Evolutionary conservation across 345 rosid species (phyloP).

Genomic region (Euphorbia pulcherrima): DNA sequence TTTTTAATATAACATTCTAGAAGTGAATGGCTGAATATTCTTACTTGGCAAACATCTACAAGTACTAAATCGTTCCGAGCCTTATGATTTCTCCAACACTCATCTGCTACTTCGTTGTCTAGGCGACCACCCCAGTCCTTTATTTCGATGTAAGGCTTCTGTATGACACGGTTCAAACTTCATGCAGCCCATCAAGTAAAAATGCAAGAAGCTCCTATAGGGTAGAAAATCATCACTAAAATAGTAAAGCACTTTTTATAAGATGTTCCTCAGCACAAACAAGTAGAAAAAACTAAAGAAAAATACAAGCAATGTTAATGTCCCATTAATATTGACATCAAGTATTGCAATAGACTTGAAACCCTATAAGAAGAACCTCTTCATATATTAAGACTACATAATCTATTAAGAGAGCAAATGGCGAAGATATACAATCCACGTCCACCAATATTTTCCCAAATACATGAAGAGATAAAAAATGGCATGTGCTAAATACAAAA

Average conservation of each 20-base stretch:
- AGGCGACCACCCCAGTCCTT: conserved; percentile 74
- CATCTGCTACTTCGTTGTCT: conserved; percentile 84
- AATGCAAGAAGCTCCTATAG: conserved; percentile 84
- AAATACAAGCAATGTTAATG: not conserved
- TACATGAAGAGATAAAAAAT: too few species aligned
- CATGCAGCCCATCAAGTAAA: conserved; percentile 88
- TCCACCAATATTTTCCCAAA: not conserved
- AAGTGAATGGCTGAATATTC: conserved; percentile 14
- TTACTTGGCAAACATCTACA: conserved; percentile 91
- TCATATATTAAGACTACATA: not conserved
- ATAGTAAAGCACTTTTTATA: not conserved
- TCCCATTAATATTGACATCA: not conserved
- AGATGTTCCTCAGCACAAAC: not conserved
- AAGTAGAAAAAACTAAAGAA: not conserved
- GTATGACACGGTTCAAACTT: conserved; percentile 86
- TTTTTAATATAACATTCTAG: conserved; percentile 7
- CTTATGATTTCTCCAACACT: conserved; percentile 84
- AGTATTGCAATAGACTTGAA: not conserved
- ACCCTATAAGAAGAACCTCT: not conserved
- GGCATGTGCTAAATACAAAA: not conserved
- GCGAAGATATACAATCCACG: too few species aligned
- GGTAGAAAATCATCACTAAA: not conserved
- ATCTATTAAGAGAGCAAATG: too few species aligned
- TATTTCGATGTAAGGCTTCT: conserved; percentile 80
- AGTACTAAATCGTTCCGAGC: conserved; percentile 94